These are phyloP conservation scores for Ascochyta koolunga DNA, from an alignment of 2,329 filamentous ascomycete species.

Conservation along the genomic window DNA sequence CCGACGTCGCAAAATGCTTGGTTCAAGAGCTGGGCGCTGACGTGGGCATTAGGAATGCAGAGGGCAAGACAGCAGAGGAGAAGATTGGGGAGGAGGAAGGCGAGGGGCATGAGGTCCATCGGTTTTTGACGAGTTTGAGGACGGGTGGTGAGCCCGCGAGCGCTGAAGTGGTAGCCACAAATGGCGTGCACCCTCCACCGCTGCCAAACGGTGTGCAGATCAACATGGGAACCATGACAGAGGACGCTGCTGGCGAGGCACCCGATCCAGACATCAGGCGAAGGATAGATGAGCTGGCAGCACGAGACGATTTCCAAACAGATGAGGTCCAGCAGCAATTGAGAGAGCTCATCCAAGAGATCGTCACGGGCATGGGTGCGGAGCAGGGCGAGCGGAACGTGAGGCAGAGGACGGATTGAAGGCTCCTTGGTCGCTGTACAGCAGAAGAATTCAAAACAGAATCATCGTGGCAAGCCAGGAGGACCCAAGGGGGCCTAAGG, in stretches of 20 bases:
- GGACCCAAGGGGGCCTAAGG: no score
- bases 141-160: constrained; percentile 35
- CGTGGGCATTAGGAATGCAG: constrained; percentile 67
- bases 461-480: background rate
- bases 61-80: constrained; percentile 80
- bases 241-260: constrained; percentile 59
- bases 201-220: constrained; percentile 79
- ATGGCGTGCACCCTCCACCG: constrained; percentile 55
- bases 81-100: constrained; percentile 77
- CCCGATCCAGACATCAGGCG: constrained; percentile 83
- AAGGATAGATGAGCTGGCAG: constrained; percentile 87
- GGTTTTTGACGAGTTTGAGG: constrained; percentile 63
- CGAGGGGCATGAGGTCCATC: constrained; percentile 76
- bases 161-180: constrained; percentile 25
- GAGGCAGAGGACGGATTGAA: constrained; percentile 46
- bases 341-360: constrained; percentile 79
- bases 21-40: constrained; percentile 83
- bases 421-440: background rate
- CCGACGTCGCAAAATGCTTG: constrained; percentile 76
- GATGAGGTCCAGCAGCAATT: constrained; percentile 81
- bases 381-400: constrained; percentile 63
- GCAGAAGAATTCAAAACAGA: background rate
- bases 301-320: constrained; percentile 80
- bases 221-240: constrained; percentile 75
- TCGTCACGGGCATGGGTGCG: constrained; percentile 69